Evolutionary conservation across 1,139 yeast genomes (phyloP), one percentile per base, ranked within the genome.

Genomic region (Yamadazyma diddensiae): DNA sequence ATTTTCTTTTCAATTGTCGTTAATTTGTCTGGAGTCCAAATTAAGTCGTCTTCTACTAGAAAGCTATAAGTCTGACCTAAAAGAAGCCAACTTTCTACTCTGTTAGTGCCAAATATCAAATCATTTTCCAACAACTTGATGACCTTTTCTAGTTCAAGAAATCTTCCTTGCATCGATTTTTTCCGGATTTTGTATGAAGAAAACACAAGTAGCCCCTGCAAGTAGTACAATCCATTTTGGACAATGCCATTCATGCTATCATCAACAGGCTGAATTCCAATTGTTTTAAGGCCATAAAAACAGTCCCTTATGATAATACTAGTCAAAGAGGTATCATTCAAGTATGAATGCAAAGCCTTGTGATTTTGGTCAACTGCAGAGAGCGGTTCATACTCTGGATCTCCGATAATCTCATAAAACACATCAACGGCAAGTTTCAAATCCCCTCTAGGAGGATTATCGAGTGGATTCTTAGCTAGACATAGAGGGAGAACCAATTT

Each of bases 1-100:
- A 62, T 61, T 46, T 83, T 83, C 42, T 82, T 70, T 6, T 83
- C 94, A 0, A 69, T 55, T 0, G 74, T 67, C 22, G 82, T 82
- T 23, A 88, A 59, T 46, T 84, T 84, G 50, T 90, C 97, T 0
- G 96, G 82, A 1, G 92, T 83, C 94, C 95, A 87, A 6, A 87
- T 79, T 35, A 92, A 61, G 43, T 86, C 96, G 54, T 87, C 95
- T 43, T 90, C 97, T 0, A 83, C 95, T 24, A 85, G 62, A 36
- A 68, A 79, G 1, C 90, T 82, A 46, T 76, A 88, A 0, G 94
- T 81, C 52, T 82, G 92, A 0, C 94, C 96, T 13, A 92, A 57
- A 2, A 87, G 67, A 30, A 78, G 65, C 99, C 99, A 94, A 11
- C 87, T 77, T 54, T 92, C 98, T 31, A 82, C 70, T 17, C 97